Percentiles rank a stretch among this genome's conserved stretches.
These are phyloP conservation scores for Suillus luteus DNA, from an alignment of 768 basidiomycete species.

Conservation along the genomic window DNA sequence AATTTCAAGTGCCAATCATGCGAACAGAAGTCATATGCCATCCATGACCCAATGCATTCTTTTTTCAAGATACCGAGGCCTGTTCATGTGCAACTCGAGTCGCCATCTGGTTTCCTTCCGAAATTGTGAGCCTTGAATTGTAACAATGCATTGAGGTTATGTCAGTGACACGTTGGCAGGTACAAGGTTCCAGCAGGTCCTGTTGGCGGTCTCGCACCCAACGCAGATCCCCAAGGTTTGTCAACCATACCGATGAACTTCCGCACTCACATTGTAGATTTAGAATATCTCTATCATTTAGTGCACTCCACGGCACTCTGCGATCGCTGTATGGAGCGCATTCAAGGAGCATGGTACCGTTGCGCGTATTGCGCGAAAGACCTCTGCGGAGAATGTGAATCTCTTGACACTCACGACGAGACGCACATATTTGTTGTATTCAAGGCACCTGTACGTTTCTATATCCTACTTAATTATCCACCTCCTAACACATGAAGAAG, in stretches of 20 bases:
- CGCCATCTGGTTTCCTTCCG: constrained; percentile 64
- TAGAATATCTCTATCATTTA: constrained; percentile 65
- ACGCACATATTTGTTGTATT: constrained; percentile 87
- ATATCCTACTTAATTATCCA: neutral
- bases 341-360: constrained; percentile 87
- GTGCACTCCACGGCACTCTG: constrained; percentile 73
- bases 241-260: neutral
- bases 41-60: constrained; percentile 83
- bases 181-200: constrained; percentile 68
- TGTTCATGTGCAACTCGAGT: constrained; percentile 61
- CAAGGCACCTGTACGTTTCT: constrained; percentile 67
- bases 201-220: constrained; percentile 36
- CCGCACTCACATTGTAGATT: neutral
- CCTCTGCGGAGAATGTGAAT: constrained; percentile 84
- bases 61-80: constrained; percentile 89
- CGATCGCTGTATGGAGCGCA: constrained; percentile 81
- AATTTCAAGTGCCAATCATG: constrained; percentile 71
- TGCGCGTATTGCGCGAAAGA: constrained; percentile 89
- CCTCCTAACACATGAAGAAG: constrained; percentile 35
- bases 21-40: constrained; percentile 71
- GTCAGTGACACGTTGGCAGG: constrained; percentile 39
- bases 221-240: constrained; percentile 59
- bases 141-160: constrained; percentile 7
- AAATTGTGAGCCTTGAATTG: constrained; percentile 48
- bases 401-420: constrained; percentile 77